A percentile compares a stretch with the other conserved stretches of the same genome.
phyloP scores from a whole-genome alignment of 2,329 filamentous ascomycete genomes.

The Ceratocystis huliohia region DNA sequence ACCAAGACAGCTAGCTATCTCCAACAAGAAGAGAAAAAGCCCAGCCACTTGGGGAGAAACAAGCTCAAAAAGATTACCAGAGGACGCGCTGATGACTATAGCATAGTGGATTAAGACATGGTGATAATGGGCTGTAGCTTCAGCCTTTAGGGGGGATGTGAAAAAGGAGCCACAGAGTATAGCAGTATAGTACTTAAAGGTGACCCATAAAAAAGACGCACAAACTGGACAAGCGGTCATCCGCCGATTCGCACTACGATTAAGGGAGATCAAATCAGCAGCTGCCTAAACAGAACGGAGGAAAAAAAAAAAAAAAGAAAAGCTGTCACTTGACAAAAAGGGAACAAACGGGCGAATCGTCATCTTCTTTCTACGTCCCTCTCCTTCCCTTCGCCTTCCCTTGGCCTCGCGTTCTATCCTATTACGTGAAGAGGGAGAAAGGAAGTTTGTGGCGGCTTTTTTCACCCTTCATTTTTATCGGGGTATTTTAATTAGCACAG shows the following conservation, averaged over 20 bases:
- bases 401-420: neutral
- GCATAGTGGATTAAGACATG: slow-evolving; percentile 2
- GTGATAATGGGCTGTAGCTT: slow-evolving; percentile 3
- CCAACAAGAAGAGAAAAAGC: neutral
- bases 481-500: neutral
- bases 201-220: neutral
- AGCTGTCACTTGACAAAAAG: too few relatives aligned
- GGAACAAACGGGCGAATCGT: neutral
- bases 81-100: neutral
- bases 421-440: neutral
- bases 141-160: neutral
- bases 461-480: slow-evolving; percentile 10
- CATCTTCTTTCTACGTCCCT: neutral
- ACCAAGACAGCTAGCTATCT: neutral
- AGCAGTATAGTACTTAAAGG: neutral
- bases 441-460: neutral
- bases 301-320: neutral
- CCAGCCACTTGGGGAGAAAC: slow-evolving; percentile 4
- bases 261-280: slow-evolving; percentile 1
- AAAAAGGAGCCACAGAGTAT: neutral
- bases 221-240: neutral
- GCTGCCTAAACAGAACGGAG: neutral
- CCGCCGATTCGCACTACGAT: neutral
- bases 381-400: neutral
- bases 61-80: neutral